Evolutionary conservation across 2,329 filamentous ascomycete species (phyloP).

Genomic region (Pseudopyrenochaeta lycopersici): DNA sequence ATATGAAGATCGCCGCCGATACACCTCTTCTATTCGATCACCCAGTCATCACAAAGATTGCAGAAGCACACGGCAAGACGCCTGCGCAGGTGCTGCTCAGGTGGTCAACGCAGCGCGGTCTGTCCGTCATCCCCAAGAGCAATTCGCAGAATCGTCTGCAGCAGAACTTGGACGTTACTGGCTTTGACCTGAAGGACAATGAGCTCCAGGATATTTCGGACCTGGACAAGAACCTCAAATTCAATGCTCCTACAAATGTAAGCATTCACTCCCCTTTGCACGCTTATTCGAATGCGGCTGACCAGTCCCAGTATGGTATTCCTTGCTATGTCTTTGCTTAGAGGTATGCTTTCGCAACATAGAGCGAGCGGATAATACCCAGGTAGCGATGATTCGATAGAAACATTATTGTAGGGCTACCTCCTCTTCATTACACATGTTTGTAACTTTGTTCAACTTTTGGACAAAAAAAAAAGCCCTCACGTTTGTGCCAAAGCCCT

Average conservation of each 20-base stretch:
- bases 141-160: constrained; percentile 39
- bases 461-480: too few species aligned
- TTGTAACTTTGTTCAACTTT: background rate
- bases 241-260: constrained; percentile 48
- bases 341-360: constrained; percentile 3
- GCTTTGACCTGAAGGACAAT: constrained; percentile 38
- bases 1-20: constrained; percentile 44
- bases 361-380: background rate
- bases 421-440: background rate
- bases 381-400: constrained; percentile 7
- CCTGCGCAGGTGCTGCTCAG: constrained; percentile 83
- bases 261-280: constrained; percentile 9
- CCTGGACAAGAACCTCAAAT: constrained; percentile 43
- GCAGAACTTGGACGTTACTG: constrained; percentile 44
- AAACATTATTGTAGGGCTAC: background rate
- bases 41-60: constrained; percentile 72
- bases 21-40: constrained; percentile 46
- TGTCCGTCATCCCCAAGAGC: constrained; percentile 51
- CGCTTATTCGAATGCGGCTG: constrained; percentile 12
- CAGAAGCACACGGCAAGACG: constrained; percentile 70
- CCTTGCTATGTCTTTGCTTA: constrained; percentile 48
- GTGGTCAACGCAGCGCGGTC: constrained; percentile 80
- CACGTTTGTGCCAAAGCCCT: too few species aligned
- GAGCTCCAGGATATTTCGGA: constrained; percentile 44
- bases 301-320: constrained; percentile 43